Base-by-base conservation (phyloP, 177 flowering plant species). In the Vitis hybrid region DNA sequence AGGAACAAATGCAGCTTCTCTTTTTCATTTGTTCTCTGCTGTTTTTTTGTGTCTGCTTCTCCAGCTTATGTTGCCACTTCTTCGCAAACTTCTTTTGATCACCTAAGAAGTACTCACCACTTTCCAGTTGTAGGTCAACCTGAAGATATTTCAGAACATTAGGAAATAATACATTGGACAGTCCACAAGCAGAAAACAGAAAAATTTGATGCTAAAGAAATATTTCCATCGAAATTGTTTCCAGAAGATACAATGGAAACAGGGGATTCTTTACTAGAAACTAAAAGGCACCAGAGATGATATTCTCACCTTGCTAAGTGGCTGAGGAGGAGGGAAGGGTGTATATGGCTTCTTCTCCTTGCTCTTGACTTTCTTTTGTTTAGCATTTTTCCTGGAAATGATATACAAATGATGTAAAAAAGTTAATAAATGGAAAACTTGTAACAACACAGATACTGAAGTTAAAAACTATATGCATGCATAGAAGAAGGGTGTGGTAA, bases 241-340 rank as follows among this genome's bases (percentile, higher is more conserved):
- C 45, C 45, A 33, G 7, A 33, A 33, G 45, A 5, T 5, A 33
- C 45, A 33, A 31, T 48, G 26, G 66, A 65, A 18, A 14, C 4
- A 72, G 29, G 18, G 21, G 52, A 49, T 31, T 9, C 11, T 48
- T 15, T 9, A 62, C 3, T 3, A 33, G 56, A 22, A 57, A 53
- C 52, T 13, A 9, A 15, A 45, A 72, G n/a, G 10, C 52, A 10
- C 0, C 2, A 29, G 62, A 64, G 64, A 51, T 53, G 55, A 2
- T 31, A 33, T 31, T 51, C 79, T 85, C n/a, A 93, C 99, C 94
- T 93, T 91, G 63, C 97, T 90, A 73, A 93, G 99, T 58, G 56
- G 96, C 75, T 83, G 99, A 72, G 96, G 94, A 68, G 98, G 98
- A 66, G 99, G 84, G 26, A 90, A 93, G 4, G 99, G 98, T 22